Percentiles rank a stretch among this genome's conserved stretches.
These are phyloP conservation scores for Botrytis medusae DNA, from an alignment of 2,329 filamentous ascomycete species.

Conservation along the genomic window DNA sequence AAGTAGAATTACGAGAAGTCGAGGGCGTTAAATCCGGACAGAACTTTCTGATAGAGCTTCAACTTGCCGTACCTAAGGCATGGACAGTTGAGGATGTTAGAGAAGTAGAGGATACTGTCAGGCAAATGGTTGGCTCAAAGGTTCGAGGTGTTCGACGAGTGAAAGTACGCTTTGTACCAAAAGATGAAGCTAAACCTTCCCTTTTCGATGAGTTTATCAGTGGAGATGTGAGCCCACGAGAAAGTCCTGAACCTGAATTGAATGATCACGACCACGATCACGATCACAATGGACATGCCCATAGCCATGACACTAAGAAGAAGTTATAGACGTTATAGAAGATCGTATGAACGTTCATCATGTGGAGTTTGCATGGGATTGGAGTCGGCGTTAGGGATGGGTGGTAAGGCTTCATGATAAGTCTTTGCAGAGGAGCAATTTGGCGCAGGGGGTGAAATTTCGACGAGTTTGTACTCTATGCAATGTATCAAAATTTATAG, in stretches of 20 bases:
- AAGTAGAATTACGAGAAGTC: constrained; percentile 72
- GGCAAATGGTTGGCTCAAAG: constrained; percentile 69
- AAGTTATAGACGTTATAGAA: constrained; percentile 36
- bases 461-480: constrained; percentile 10
- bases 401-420: neutral
- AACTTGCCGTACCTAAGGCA: constrained; percentile 72
- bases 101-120: constrained; percentile 70
- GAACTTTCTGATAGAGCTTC: constrained; percentile 91
- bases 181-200: constrained; percentile 55
- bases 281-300: constrained; percentile 47
- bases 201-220: constrained; percentile 79
- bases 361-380: constrained; percentile 24
- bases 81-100: constrained; percentile 75
- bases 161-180: constrained; percentile 77
- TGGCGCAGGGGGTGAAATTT: constrained; percentile 15
- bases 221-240: constrained; percentile 57
- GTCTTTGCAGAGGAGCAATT: constrained; percentile 12
- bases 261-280: constrained; percentile 47
- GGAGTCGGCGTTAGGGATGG: constrained; percentile 21
- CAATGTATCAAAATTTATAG: constrained; percentile 19
- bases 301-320: constrained; percentile 37
- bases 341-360: constrained; percentile 26
- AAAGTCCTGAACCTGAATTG: constrained; percentile 61
- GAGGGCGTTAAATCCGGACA: constrained; percentile 94
- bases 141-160: constrained; percentile 83